Evolutionary conservation across 805 yeast genomes (phyloP).

Genomic region (Pichia nanzhaoensis): DNA sequence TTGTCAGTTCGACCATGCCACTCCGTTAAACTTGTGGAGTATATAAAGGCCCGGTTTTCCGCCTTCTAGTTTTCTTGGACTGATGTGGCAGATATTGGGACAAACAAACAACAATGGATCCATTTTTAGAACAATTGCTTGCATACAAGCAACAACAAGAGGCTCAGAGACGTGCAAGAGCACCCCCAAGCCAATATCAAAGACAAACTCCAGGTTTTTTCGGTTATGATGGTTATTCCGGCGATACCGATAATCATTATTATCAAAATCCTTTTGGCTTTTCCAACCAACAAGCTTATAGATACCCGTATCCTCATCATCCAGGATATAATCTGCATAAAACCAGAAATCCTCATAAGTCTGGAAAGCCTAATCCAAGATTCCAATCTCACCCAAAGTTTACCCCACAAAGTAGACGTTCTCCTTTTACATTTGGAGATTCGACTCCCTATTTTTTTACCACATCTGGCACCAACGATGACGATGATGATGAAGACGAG

Average conservation of each 20-base stretch:
- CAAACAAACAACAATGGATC: constrained; percentile 1
- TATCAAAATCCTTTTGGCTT: too few relatives aligned
- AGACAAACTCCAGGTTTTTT: not conserved
- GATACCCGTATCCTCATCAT: too few relatives aligned
- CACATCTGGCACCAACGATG: not conserved
- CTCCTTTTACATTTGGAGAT: too few relatives aligned
- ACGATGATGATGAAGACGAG: not conserved
- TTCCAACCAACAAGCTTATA: too few relatives aligned
- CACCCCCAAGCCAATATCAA: not conserved
- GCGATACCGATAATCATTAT: not conserved
- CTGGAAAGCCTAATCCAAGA: too few relatives aligned
- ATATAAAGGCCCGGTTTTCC: not conserved
- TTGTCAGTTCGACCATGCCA: not conserved
- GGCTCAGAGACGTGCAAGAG: not conserved
- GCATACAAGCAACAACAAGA: constrained; percentile 3
- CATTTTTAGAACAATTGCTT: constrained; percentile 7
- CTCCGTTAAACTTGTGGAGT: too few relatives aligned
- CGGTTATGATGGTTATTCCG: not conserved
- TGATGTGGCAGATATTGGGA: not conserved
- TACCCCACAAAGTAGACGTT: not conserved
- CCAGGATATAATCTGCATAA: too few relatives aligned
- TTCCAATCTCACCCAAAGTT: not conserved
- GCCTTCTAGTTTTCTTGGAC: not conserved
- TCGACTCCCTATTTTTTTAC: too few relatives aligned
- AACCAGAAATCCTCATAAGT: too few relatives aligned